Percentiles rank a stretch among this genome's conserved stretches.
Evolutionary conservation across 768 basidiomycete species (phyloP).

Genomic region (Boletus rubropictus): DNA sequence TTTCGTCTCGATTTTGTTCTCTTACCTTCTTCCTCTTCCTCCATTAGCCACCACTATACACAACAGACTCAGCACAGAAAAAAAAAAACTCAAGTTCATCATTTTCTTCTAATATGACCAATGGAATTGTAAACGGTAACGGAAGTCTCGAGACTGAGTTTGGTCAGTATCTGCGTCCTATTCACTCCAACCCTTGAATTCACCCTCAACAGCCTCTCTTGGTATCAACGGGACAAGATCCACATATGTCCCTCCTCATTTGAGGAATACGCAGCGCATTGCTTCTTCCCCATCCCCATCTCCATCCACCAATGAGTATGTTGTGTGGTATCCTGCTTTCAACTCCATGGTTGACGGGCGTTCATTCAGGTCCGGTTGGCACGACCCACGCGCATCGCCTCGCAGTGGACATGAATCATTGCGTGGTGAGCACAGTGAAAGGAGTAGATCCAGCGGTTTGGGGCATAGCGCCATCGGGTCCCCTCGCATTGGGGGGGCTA

Average conservation of each 20-base stretch:
- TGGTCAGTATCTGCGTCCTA: conserved; percentile 39
- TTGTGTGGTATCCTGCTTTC: conserved; percentile 11
- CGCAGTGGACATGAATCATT: conserved; percentile 40
- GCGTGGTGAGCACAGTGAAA: conserved; percentile 38
- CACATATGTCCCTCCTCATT: conserved; percentile 84
- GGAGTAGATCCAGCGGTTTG: conserved; percentile 37
- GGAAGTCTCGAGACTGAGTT: conserved; percentile 71
- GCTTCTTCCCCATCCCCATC: conserved; percentile 44
- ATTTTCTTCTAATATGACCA: conserved; percentile 67
- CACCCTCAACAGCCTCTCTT: conserved; percentile 53
- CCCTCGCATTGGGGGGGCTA: conserved; percentile 26
- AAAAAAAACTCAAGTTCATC: conserved; percentile 28
- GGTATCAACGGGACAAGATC: conserved; percentile 64
- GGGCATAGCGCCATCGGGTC: conserved; percentile 33
- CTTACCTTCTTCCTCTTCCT: conserved; percentile 22
- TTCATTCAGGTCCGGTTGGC: conserved; percentile 58
- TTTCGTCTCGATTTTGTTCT: conserved; percentile 13
- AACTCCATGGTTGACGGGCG: conserved; percentile 16
- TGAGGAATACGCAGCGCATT: conserved; percentile 84
- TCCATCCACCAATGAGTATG: conserved; percentile 48
- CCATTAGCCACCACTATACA: conserved; percentile 27
- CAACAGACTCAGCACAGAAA: conserved; percentile 20
- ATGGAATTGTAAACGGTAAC: conserved; percentile 81
- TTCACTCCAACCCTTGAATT: conserved; percentile 1
- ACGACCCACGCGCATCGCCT: conserved; percentile 68